Evolutionary conservation across 257 asterid species (phyloP).

Genomic region (Paulownia fortunei): DNA sequence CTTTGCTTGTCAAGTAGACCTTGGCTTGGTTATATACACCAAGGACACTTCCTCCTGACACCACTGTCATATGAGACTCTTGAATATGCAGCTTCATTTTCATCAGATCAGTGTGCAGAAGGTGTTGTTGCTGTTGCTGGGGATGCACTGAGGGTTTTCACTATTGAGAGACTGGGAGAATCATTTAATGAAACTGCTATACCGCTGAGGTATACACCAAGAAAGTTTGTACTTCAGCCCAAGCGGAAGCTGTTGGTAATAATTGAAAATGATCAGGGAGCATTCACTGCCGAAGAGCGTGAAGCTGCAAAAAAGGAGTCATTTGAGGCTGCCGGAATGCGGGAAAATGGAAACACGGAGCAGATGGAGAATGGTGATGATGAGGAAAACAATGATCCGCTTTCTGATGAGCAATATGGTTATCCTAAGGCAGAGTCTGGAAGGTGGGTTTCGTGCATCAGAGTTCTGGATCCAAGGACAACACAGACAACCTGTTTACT

Average conservation of each 20-base stretch:
- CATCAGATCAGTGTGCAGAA: slow-evolving; percentile 99
- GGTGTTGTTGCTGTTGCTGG: slow-evolving; percentile 99
- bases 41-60: slow-evolving; percentile 95
- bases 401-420: slow-evolving; percentile 97
- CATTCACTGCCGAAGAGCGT: slow-evolving; percentile 95
- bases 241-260: slow-evolving; percentile 80
- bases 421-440: slow-evolving; percentile 95
- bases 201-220: slow-evolving; percentile 94
- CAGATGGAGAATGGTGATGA: slow-evolving; percentile 92
- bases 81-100: slow-evolving; percentile 96
- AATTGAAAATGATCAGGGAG: slow-evolving; percentile 98
- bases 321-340: slow-evolving; percentile 78
- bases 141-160: slow-evolving; percentile 95
- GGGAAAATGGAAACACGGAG: slow-evolving; percentile 75
- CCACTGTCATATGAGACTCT: slow-evolving; percentile 95
- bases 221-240: slow-evolving; percentile 91
- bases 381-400: slow-evolving; percentile 79
- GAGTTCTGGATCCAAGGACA: slow-evolving; percentile 94
- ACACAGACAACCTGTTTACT: slow-evolving; percentile 85
- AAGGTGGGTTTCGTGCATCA: slow-evolving; percentile 96
- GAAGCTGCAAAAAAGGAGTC: slow-evolving; percentile 90
- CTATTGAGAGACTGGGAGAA: slow-evolving; percentile 95
- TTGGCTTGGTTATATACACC: slow-evolving; percentile 99
- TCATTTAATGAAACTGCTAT: slow-evolving; percentile 91
- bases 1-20: slow-evolving; percentile 99